These are phyloP conservation scores for Massarina eburnea DNA, from an alignment of 2,329 filamentous ascomycete species.

Conservation along the genomic window DNA sequence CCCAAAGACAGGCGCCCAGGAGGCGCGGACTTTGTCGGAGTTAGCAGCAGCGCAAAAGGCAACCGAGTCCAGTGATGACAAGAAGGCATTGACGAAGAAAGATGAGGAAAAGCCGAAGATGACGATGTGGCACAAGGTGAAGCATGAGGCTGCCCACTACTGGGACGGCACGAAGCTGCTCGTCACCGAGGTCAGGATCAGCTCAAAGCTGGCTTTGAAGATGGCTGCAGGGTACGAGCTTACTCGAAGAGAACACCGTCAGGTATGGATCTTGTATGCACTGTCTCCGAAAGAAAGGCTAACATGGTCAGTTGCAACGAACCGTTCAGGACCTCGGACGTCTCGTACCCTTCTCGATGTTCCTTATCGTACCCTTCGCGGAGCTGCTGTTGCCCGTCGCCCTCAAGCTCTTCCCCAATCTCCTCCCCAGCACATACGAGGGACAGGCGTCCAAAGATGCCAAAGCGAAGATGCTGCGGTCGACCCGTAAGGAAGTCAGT, in stretches of 20 bases:
- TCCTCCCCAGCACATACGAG: conserved; percentile 96
- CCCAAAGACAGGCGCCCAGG: conserved; percentile 51
- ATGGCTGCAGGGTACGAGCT: conserved; percentile 98
- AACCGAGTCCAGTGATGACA: conserved; percentile 50
- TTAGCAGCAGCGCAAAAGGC: conserved; percentile 63
- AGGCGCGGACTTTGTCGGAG: conserved; percentile 59
- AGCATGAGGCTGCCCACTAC: conserved; percentile 91
- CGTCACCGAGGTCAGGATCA: conserved; percentile 89
- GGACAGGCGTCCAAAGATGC: conserved; percentile 85
- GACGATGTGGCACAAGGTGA: conserved; percentile 88
- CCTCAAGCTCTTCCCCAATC: conserved; percentile 92
- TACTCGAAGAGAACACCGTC: conserved; percentile 87
- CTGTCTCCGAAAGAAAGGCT: conserved; percentile 4
- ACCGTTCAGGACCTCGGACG: conserved; percentile 93
- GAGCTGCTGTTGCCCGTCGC: conserved; percentile 90
- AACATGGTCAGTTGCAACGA: conserved; percentile 64
- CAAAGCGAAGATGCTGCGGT: conserved; percentile 79
- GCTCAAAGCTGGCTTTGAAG: conserved; percentile 85
- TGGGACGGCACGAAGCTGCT: conserved; percentile 98
- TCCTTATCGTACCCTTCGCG: conserved; percentile 94
- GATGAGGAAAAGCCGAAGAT: conserved; percentile 77
- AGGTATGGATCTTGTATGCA: conserved; percentile 55
- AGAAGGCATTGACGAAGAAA: conserved; percentile 62
- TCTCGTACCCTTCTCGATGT: conserved; percentile 92
- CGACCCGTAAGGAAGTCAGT: conserved; percentile 91